Conservation (phyloP, 2,329 filamentous ascomycete species). For the Scytalidium sp. region DNA sequence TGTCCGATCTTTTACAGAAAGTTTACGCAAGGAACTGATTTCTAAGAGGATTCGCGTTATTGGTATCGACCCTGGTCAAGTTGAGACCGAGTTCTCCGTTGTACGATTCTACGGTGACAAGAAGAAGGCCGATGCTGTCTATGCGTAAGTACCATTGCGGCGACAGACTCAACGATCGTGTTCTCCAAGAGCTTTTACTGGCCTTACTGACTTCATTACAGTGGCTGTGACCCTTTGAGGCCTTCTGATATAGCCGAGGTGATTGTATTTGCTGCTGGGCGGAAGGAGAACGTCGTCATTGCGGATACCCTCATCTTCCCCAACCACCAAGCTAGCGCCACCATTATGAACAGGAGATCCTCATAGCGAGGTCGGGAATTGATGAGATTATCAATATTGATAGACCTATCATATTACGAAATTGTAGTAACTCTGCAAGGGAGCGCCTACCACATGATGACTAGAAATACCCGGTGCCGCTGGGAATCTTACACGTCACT, state of each 20-base stretch:
- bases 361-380: not conserved
- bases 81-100: conserved; percentile 87
- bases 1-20: conserved; percentile 77
- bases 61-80: conserved; percentile 82
- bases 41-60: conserved; percentile 76
- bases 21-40: conserved; percentile 76
- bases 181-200: not conserved
- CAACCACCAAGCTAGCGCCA: conserved; percentile 63
- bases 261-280: conserved; percentile 75
- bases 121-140: conserved; percentile 80
- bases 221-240: conserved; percentile 74
- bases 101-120: conserved; percentile 84
- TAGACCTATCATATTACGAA: too few species aligned
- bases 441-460: too few species aligned
- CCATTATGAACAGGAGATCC: conserved; percentile 35
- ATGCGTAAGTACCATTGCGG: conserved; percentile 54
- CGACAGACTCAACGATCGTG: too few species aligned
- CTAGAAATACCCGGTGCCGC: too few species aligned
- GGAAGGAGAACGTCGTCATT: conserved; percentile 82
- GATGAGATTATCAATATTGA: too few species aligned
- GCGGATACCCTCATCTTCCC: conserved; percentile 83
- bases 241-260: conserved; percentile 86
- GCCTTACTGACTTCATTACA: conserved; percentile 26
- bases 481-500: too few species aligned
- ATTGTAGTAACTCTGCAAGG: too few species aligned